Evolutionary conservation across 805 yeast species (phyloP), one percentile per base, ranked within the genome.

Genomic region (Candida coquimbonensis): DNA sequence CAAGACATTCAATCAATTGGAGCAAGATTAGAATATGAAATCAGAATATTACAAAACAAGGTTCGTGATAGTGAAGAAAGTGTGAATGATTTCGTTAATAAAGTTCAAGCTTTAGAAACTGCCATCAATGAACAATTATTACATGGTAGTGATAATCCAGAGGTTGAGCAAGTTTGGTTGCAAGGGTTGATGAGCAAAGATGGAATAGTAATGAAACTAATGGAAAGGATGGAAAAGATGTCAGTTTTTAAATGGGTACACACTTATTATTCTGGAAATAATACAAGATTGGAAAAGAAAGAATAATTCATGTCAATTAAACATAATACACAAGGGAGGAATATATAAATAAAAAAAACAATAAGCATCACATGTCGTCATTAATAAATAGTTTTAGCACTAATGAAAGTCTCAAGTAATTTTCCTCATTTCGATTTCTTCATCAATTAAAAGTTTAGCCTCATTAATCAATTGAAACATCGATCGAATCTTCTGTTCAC

Each of bases 61-160:
- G 73, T 85, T 40, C 72, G 77, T 38, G 93, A 85, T 53, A 81
- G 83, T 8, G 86, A 81, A 53, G 81, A 80, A 26, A 72, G 80
- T 39, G 70, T 78, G 45, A 65, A 69, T 39, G 59, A 69, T 34
- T 77, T 78, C 61, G 65, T 60, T 9, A 38, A 54, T 16, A 67
- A 68, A 51, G 69, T 72, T 34, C 63, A 53, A 19, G 43, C 50
- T 6, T 48, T 72, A 39, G 74, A 71, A 39, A 35, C 45, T 1
- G 32, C 52, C 1, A 49, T 58, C 4, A 26, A 39, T 42, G 49
- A 50, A 2, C 39, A 47, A 16, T 16, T 47, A 9, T 25, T 45
- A 34, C 33, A 26, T 5, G n/a, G 39, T 19, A 32, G 21, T 3
- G n/a, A 14, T 17, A 36, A 12, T 26, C n/a, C 8, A 14, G 12